A percentile compares a stretch with the other conserved stretches of the same genome.
These are phyloP conservation scores for Pythium guiyangense DNA, from an alignment of 352 stramenopile genomes.

Conservation along the genomic window DNA sequence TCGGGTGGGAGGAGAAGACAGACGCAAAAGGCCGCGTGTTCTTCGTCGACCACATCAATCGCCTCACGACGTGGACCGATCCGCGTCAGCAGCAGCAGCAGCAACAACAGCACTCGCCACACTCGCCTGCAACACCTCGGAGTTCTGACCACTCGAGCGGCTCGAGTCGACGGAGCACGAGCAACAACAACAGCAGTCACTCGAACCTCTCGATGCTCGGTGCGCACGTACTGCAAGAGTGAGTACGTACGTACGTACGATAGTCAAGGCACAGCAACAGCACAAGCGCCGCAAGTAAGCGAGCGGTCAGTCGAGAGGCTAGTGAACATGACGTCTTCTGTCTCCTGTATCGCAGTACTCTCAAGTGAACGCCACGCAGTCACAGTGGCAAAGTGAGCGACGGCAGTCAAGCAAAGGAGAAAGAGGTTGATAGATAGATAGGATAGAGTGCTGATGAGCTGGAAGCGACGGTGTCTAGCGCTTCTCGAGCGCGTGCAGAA, in stretches of 20 bases:
- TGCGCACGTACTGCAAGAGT: slow-evolving; percentile 10
- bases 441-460: too few species aligned
- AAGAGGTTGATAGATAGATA: too few species aligned
- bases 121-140: not conserved
- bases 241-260: not conserved
- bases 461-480: not conserved
- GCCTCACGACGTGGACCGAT: slow-evolving; percentile 67
- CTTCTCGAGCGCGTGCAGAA: slow-evolving; percentile 26
- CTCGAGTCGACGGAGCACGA: slow-evolving; percentile 6
- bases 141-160: slow-evolving; percentile 3
- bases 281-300: not conserved
- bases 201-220: slow-evolving; percentile 13
- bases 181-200: not conserved
- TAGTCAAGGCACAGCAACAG: not conserved
- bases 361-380: too few species aligned
- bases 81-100: slow-evolving; percentile 17
- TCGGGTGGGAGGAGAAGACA: slow-evolving; percentile 67
- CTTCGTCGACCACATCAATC: slow-evolving; percentile 76
- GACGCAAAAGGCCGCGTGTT: slow-evolving; percentile 66
- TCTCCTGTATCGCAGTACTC: too few species aligned
- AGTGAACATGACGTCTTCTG: too few species aligned
- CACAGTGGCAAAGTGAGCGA: too few species aligned
- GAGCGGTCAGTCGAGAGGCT: too few species aligned
- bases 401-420: too few species aligned
- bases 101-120: not conserved